phyloP scores from a whole-genome alignment of 148 eudicot species.

The Arctostaphylos glauca region DNA sequence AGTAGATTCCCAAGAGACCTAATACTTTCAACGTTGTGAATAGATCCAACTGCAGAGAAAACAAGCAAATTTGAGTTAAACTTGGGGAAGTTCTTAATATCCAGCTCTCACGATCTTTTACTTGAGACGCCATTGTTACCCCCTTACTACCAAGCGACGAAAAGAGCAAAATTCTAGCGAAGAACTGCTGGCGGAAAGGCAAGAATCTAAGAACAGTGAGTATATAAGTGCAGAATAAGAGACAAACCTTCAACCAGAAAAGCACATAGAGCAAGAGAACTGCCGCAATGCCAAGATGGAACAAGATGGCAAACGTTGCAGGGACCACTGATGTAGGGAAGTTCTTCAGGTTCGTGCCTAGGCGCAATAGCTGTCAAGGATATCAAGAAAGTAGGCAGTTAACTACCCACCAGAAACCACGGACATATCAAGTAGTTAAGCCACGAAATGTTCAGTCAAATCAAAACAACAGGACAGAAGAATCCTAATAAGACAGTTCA shows the following conservation, averaged over 20 bases:
- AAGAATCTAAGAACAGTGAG: not conserved
- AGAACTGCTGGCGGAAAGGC: not conserved
- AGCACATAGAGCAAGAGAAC: conserved; percentile 68
- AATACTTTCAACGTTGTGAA: conserved; percentile 79
- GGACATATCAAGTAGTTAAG: not conserved
- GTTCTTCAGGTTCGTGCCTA: conserved; percentile 80
- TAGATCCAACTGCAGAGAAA: conserved; percentile 57
- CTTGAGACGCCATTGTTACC: not conserved
- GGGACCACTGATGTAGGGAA: conserved; percentile 77
- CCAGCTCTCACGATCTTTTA: not conserved
- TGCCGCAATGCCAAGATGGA: conserved; percentile 83
- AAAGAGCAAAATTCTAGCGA: not conserved
- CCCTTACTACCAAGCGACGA: not conserved
- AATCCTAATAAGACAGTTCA: not conserved
- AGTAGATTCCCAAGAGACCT: conserved; percentile 71
- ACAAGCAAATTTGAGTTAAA: conserved; percentile 7
- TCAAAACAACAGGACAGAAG: not conserved
- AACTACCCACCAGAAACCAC: not conserved
- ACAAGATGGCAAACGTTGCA: conserved; percentile 63
- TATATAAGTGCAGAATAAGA: not conserved
- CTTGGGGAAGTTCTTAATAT: not conserved
- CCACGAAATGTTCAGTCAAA: not conserved
- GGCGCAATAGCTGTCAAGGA: conserved; percentile 52
- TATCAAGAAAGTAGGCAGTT: conserved; percentile 12
- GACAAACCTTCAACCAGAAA: conserved; percentile 90